A percentile compares a stretch with the other conserved stretches of the same genome.
These are phyloP conservation scores for Nannochloropsis gaditana DNA, from an alignment of 108 stramenopile genomes.

Conservation along the genomic window DNA sequence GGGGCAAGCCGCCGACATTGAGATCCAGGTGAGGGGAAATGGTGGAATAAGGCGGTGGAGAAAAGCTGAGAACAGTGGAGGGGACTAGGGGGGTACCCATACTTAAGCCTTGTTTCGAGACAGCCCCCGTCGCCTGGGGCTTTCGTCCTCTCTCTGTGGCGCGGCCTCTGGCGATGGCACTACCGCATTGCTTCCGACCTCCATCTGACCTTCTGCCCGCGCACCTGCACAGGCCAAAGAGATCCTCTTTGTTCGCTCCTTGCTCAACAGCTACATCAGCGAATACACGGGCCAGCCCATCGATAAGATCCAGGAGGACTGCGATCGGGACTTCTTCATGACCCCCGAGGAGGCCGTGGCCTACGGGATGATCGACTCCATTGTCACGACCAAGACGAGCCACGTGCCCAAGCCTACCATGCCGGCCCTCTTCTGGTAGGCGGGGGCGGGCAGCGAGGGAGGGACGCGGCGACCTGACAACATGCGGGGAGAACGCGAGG, in stretches of 20 bases:
- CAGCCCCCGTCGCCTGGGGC: too few relatives aligned
- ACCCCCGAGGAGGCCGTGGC: slow-evolving; percentile 84
- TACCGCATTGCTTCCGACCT: neutral
- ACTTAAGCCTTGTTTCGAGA: too few relatives aligned
- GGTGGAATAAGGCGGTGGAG: neutral
- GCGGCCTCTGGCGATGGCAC: too few relatives aligned
- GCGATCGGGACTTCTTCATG: slow-evolving; percentile 94
- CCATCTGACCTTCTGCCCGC: neutral
- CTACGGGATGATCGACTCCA: slow-evolving; percentile 95
- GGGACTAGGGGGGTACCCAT: too few relatives aligned
- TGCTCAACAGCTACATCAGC: slow-evolving; percentile 82
- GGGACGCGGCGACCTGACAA: neutral
- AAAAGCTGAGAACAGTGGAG: neutral
- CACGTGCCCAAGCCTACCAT: slow-evolving; percentile 45
- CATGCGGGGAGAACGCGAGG: neutral
- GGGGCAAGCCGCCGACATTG: slow-evolving; percentile 90
- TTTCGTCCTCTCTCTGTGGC: too few relatives aligned
- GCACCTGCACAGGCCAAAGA: slow-evolving; percentile 78
- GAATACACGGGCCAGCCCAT: slow-evolving; percentile 82
- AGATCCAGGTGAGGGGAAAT: slow-evolving; percentile 56
- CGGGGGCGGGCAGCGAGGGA: neutral
- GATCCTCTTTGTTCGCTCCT: slow-evolving; percentile 80
- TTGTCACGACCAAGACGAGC: slow-evolving; percentile 79
- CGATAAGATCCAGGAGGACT: slow-evolving; percentile 80
- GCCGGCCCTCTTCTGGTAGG: slow-evolving; percentile 37